These are phyloP conservation scores for Pseudozyma tsukubaensis DNA, from an alignment of 1,284 basidiomycete species.

Conservation along the genomic window DNA sequence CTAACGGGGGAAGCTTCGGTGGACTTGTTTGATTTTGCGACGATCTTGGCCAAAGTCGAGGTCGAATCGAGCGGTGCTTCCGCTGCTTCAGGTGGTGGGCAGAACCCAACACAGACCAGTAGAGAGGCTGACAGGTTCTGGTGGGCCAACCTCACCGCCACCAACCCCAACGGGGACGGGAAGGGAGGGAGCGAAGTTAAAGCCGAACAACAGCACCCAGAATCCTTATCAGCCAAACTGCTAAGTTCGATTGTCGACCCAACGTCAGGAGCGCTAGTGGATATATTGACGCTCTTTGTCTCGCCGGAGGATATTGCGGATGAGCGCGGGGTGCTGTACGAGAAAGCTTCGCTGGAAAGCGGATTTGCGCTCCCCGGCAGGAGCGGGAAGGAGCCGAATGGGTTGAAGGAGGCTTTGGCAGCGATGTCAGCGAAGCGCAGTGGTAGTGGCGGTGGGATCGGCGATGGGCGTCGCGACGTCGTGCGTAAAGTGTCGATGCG, in stretches of 20 bases:
- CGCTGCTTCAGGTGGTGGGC: slow-evolving; percentile 1
- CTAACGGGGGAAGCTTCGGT: slow-evolving; percentile 20
- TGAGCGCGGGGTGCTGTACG: slow-evolving; percentile 38
- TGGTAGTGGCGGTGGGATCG: background rate
- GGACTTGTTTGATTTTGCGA: slow-evolving; percentile 31
- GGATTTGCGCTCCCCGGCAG: background rate
- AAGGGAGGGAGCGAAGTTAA: slow-evolving; percentile 6
- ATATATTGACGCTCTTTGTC: slow-evolving; percentile 41
- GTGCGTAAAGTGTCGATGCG: slow-evolving; percentile 34
- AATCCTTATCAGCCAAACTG: slow-evolving; percentile 18
- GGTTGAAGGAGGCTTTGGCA: slow-evolving; percentile 15
- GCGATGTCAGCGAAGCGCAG: slow-evolving; percentile 34
- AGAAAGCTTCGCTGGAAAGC: slow-evolving; percentile 11
- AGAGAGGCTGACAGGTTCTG: slow-evolving; percentile 30
- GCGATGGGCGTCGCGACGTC: slow-evolving; percentile 17
- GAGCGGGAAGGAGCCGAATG: background rate
- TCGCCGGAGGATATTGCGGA: slow-evolving; percentile 36
- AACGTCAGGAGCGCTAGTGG: slow-evolving; percentile 33
- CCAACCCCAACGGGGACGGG: background rate
- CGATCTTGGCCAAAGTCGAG: slow-evolving; percentile 27
- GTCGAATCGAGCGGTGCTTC: slow-evolving; percentile 5
- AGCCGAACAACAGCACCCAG: slow-evolving; percentile 11
- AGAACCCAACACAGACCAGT: background rate
- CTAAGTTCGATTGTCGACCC: slow-evolving; percentile 28
- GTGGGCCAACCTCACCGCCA: slow-evolving; percentile 24